These are phyloP conservation scores for Leishmania amazonensis DNA, from an alignment of 208 protist genomes.

Conservation along the genomic window DNA sequence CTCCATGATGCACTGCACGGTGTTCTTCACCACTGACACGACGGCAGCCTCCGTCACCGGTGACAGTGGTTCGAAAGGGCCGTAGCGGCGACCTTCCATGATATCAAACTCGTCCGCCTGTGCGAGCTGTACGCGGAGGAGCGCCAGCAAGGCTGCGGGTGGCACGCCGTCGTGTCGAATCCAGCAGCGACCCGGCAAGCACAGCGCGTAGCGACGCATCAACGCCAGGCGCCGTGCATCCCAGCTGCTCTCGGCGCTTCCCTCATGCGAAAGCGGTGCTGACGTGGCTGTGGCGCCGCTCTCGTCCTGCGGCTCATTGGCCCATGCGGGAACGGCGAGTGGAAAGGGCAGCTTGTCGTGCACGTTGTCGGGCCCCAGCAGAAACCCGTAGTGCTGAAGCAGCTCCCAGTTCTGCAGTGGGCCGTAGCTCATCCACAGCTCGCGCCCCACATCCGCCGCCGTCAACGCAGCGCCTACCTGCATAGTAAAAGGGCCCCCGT, in stretches of 20 bases:
- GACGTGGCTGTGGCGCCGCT: not conserved
- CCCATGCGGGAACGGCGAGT: constrained; percentile 27
- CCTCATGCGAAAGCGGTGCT: not conserved
- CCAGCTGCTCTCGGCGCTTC: constrained; percentile 30
- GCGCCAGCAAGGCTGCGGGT: constrained; percentile 63
- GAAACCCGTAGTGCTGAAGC: constrained; percentile 92
- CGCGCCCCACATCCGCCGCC: constrained; percentile 55
- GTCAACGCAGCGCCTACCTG: constrained; percentile 70
- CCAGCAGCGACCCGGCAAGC: constrained; percentile 64
- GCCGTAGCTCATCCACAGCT: constrained; percentile 94
- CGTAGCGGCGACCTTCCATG: constrained; percentile 49
- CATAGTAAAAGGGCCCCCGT: constrained; percentile 83
- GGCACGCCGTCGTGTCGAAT: constrained; percentile 57
- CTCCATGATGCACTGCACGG: constrained; percentile 55
- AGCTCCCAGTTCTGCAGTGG: constrained; percentile 94
- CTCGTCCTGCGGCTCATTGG: constrained; percentile 1
- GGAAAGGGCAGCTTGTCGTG: constrained; percentile 89
- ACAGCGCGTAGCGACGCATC: constrained; percentile 50
- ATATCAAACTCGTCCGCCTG: constrained; percentile 64
- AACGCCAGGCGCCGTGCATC: constrained; percentile 51
- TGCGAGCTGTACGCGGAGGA: constrained; percentile 79
- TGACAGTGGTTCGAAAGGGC: constrained; percentile 61
- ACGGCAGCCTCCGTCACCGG: constrained; percentile 58
- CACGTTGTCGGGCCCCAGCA: constrained; percentile 66
- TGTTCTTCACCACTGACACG: constrained; percentile 46